Evolutionary conservation across 371 early-diverging fungal genomes (phyloP), one percentile per base, ranked within the genome.

Genomic region (Cokeromyces recurvatus): DNA sequence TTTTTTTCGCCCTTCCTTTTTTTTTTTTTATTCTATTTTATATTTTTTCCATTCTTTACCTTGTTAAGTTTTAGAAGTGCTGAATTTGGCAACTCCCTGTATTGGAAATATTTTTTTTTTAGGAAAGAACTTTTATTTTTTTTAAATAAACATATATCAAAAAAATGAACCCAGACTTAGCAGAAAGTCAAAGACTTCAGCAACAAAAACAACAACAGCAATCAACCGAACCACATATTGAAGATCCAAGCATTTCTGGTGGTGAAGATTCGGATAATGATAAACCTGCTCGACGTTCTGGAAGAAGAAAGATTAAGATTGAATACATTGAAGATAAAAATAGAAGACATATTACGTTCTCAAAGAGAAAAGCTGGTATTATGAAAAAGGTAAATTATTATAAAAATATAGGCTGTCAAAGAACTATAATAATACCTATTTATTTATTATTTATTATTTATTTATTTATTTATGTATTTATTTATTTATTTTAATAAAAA

Each of bases 361-460:
- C 88, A 59, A 99, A 99, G 70, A 81, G 99, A 64, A 99, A 98
- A 67, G 92, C 95, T 27, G 98, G 98, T 32, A 92, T 99, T 55
- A 95, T 99, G 96, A 98, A 98, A 69, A 99, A 97, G 83, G 89
- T 83, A 61, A 32, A 10, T 19, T 25, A 3, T 25, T 16, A 15
- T 21, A 15, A 27, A 19, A 22, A 29, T 29, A 16, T 29, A 20
- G 11, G 5, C 36, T 16, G 34, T 49, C 5, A 7, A 27, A 27
- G 5, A 27, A 27, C 29, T 27, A 27, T 7, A 27, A 27, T 7
- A 27, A 27, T 7, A 27, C 5, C n/a, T n/a, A n/a, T n/a, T n/a
- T n/a, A 27, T 38, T 49, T 44, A 20, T 35, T 23, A 9, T 32
- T 46, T 31, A 25, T 31, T 32, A 22, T 27, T 21, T 41, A 19